Base-by-base conservation (phyloP, 1,139 yeast species). In the Nakaseomyces bracarensis region DNA sequence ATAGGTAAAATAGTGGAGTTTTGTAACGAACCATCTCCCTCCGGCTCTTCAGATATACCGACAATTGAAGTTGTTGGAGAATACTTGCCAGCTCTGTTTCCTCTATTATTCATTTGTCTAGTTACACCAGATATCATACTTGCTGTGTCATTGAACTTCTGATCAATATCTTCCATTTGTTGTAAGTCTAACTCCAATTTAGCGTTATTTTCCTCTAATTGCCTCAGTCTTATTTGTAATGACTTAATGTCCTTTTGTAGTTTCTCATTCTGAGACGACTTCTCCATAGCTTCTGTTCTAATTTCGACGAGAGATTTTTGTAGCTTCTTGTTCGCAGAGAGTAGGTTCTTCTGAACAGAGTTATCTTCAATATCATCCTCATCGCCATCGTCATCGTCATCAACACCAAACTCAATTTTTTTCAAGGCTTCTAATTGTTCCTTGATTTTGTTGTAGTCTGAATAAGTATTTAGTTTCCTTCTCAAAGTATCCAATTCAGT, bases 381-480 rank as follows among this genome's bases (percentile, higher is more conserved):
- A 16, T 63, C 63, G 36, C 59, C 65, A 8, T 52, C 83, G 13
- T 57, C 60, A 14, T 49, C 53, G 27, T 58, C 65, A 29, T 63
- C 66, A 11, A 61, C 63, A 18, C 70, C 91, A 64, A 83, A 82
- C 55, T 84, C 87, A 33, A 85, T 79, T 49, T 79, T 79, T 55
- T 84, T 79, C 47, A 89, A 62, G 21, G 86, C 74, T 16, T 71
- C 74, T 46, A 87, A 66, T 55, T 87, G 96, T 40, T 74, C 74
- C 60, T 84, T 86, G 40, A 87, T 62, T 49, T 83, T 86, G 43
- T 82, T 87, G 60, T 89, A 87, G 57, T 82, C 89, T 3, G 69
- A 64, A 26, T 75, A 71, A 34, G 64, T 61, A 2, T 64, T 65
- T 36, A 78, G 57, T 43, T 71, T 70, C 41, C 42, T 60, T 52